phyloP scores from a whole-genome alignment of 345 rosid genomes.

The Cochlearia excelsa region DNA sequence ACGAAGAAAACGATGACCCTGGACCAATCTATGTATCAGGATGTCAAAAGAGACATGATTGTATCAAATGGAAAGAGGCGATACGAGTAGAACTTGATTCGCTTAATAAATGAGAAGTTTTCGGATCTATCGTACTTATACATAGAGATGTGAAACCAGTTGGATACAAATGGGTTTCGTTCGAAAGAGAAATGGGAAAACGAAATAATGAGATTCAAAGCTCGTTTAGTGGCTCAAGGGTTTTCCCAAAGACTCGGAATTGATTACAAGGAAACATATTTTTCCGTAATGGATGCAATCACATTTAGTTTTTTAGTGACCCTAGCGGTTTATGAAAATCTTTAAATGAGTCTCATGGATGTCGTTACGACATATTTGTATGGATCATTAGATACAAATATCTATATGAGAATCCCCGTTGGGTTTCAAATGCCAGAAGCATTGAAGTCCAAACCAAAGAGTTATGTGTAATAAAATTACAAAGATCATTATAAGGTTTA shows the following conservation, averaged over 20 bases:
- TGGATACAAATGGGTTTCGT: not conserved
- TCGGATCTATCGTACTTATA: not conserved
- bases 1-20: not conserved
- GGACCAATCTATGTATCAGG: not conserved
- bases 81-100: not conserved
- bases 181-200: not conserved
- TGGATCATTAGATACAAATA: not conserved
- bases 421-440: not conserved
- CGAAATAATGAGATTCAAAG: not conserved
- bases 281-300: constrained; percentile 2
- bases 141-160: not conserved
- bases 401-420: not conserved
- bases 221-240: not conserved
- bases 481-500: constrained; percentile 1
- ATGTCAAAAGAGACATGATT: not conserved
- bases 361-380: not conserved
- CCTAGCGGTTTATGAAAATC: not conserved
- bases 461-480: not conserved
- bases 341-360: not conserved
- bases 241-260: not conserved
- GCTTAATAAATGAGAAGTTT: not conserved
- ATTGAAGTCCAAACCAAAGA: not conserved
- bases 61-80: not conserved
- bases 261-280: not conserved
- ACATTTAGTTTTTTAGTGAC: not conserved